These are phyloP conservation scores for Anaeromyces robustus DNA, from an alignment of 192 early-diverging fungal genomes.

Conservation along the genomic window DNA sequence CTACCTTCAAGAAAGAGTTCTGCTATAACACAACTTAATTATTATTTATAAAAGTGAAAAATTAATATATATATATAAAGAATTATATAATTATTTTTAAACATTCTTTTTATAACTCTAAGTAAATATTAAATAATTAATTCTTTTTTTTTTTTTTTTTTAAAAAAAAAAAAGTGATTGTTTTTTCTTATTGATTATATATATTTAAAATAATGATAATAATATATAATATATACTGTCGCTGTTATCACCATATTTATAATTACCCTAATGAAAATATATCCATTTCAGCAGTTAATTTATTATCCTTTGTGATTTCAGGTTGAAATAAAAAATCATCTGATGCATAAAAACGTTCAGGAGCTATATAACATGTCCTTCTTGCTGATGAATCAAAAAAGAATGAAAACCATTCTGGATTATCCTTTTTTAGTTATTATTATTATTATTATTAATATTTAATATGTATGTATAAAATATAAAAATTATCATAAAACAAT, in stretches of 20 bases:
- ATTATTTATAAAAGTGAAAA: neutral
- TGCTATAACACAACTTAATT: conserved; percentile 65
- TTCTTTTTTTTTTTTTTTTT: too few relatives aligned
- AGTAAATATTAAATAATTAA: too few relatives aligned
- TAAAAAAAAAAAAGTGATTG: too few relatives aligned
- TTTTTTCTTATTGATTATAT: too few relatives aligned
- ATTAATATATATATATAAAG: neutral
- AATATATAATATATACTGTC: too few relatives aligned
- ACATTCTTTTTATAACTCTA: too few relatives aligned
- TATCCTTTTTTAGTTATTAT: conserved; percentile 33
- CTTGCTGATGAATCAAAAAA: conserved; percentile 88
- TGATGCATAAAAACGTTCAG: conserved; percentile 80
- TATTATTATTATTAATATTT: too few relatives aligned
- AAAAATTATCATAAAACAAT: too few relatives aligned
- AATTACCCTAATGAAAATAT: conserved; percentile 79
- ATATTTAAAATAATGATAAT: too few relatives aligned
- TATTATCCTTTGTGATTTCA: conserved; percentile 11
- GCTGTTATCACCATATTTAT: neutral
- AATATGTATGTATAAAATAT: too few relatives aligned
- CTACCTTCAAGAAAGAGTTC: conserved; percentile 89
- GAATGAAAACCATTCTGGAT: conserved; percentile 88
- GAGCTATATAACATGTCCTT: conserved; percentile 84
- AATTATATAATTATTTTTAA: neutral
- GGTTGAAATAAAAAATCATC: conserved; percentile 32
- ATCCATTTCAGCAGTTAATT: conserved; percentile 68